A percentile compares a stretch with the other conserved stretches of the same genome.
Evolutionary conservation across 441 rosid genomes (phyloP).

Genomic region (Raphanus hybrid): DNA sequence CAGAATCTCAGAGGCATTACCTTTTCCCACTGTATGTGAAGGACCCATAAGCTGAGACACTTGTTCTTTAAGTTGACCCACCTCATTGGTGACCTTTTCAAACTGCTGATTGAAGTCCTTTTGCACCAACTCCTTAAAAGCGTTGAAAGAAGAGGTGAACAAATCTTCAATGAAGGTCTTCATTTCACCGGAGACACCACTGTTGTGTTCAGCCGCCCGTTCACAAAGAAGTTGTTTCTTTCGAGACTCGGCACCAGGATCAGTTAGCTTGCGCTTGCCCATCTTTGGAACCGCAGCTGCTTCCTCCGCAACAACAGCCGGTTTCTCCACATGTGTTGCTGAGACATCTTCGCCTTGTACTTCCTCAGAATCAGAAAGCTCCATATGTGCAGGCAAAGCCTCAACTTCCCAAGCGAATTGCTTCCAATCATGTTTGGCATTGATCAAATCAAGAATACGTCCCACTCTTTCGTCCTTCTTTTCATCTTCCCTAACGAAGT

Average conservation of each 20-base stretch:
- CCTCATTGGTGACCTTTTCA: neutral
- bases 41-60: neutral
- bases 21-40: neutral
- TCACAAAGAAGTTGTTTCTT: neutral
- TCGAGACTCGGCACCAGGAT: neutral
- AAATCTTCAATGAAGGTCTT: neutral
- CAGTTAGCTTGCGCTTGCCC: neutral
- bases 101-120: neutral
- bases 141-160: neutral
- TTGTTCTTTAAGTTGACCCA: neutral
- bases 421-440: too few relatives aligned
- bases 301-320: too few relatives aligned
- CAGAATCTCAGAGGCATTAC: neutral
- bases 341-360: too few relatives aligned
- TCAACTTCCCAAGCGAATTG: too few relatives aligned
- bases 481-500: too few relatives aligned
- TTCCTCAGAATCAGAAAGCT: too few relatives aligned
- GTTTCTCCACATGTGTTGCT: too few relatives aligned
- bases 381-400: too few relatives aligned
- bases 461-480: too few relatives aligned
- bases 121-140: neutral
- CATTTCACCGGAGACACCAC: too few relatives aligned
- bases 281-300: too few relatives aligned
- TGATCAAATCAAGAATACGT: too few relatives aligned
- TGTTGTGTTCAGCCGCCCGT: neutral